Evolutionary conservation across 2,329 filamentous ascomycete species (phyloP).

Genomic region (Cladosporium sp.): DNA sequence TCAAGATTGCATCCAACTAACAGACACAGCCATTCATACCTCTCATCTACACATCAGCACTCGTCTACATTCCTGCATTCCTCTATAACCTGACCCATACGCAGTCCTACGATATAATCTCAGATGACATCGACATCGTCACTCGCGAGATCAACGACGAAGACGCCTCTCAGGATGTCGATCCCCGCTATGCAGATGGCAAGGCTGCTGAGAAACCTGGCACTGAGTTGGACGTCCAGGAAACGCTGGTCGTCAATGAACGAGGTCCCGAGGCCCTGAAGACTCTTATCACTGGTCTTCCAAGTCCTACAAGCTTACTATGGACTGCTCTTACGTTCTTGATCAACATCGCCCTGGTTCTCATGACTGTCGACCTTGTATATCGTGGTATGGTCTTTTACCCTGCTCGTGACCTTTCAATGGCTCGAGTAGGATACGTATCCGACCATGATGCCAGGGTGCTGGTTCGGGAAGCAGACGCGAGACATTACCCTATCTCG

Average conservation of each 20-base stretch:
- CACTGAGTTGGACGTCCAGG: conserved; percentile 55
- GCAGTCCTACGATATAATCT: conserved; percentile 28
- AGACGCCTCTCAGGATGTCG: conserved; percentile 15
- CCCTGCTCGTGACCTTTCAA: conserved; percentile 69
- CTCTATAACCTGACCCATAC: conserved; percentile 28
- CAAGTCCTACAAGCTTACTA: conserved; percentile 63
- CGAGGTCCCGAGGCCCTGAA: conserved; percentile 53
- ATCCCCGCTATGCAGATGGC: conserved; percentile 24
- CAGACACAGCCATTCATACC: conserved; percentile 27
- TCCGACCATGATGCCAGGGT: conserved; percentile 75
- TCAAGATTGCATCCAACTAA: conserved; percentile 14
- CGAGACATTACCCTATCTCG: conserved; percentile 67
- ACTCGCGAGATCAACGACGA: conserved; percentile 36
- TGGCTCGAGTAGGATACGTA: conserved; percentile 82
- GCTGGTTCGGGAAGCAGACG: conserved; percentile 77
- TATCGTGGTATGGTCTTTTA: conserved; percentile 68
- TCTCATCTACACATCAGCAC: conserved; percentile 33
- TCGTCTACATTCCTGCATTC: conserved; percentile 44
- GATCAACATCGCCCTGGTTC: conserved; percentile 65
- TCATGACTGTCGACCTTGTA: conserved; percentile 70
- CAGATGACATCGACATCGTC: conserved; percentile 33
- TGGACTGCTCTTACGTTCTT: conserved; percentile 53
- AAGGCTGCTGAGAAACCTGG: conserved; percentile 37
- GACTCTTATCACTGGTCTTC: conserved; percentile 70
- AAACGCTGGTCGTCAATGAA: conserved; percentile 57